phyloP scores from a whole-genome alignment of 2,329 filamentous ascomycete species.

The Botryotinia convoluta region DNA sequence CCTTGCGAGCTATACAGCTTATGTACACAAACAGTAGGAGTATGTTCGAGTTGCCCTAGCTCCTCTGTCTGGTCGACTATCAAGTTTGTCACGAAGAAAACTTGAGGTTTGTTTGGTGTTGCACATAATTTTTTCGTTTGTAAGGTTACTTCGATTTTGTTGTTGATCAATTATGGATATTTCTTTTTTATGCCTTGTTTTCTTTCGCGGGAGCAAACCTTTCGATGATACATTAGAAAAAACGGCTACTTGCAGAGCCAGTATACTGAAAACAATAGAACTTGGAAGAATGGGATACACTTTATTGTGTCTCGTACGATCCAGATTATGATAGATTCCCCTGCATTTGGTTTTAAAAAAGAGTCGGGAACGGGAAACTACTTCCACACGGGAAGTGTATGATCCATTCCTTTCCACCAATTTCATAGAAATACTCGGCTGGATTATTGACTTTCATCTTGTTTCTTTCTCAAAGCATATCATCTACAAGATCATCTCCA shows the following conservation, averaged over 20 bases:
- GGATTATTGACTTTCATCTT: not conserved
- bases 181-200: not conserved
- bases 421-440: not conserved
- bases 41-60: not conserved
- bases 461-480: not conserved
- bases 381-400: not conserved
- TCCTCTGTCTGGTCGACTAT: not conserved
- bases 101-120: not conserved
- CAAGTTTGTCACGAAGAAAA: not conserved
- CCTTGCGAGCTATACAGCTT: not conserved
- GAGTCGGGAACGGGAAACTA: not conserved
- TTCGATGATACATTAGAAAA: not conserved
- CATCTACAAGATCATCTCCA: not conserved
- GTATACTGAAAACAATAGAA: not conserved
- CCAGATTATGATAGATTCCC: not conserved
- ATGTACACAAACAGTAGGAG: not conserved
- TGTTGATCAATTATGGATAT: not conserved
- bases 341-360: not conserved
- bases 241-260: not conserved
- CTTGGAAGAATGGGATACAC: not conserved
- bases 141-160: not conserved
- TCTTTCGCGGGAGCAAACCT: not conserved
- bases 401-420: not conserved
- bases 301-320: not conserved
- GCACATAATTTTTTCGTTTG: not conserved